Percentiles rank a stretch among this genome's conserved stretches.
Conservation (phyloP, 495 filamentous ascomycete species). For the Hypoxylon intermedium region DNA sequence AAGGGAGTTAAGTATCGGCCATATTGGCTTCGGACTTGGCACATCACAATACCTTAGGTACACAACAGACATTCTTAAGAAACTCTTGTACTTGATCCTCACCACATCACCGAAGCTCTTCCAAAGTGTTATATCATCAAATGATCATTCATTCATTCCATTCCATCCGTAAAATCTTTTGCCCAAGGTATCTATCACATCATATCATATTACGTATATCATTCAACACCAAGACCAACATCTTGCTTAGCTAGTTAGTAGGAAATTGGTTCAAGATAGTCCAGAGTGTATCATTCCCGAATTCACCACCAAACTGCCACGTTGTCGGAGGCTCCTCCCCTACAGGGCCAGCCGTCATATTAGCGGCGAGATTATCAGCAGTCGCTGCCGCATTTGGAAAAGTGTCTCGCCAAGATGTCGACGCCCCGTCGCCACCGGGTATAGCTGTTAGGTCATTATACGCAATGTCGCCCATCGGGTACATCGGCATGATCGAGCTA, state of each 20-base stretch:
- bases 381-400: slow-evolving; percentile 20
- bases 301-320: slow-evolving; percentile 52
- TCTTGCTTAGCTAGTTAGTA: slow-evolving; percentile 27
- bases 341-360: slow-evolving; percentile 9
- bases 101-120: not conserved
- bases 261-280: slow-evolving; percentile 58
- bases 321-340: slow-evolving; percentile 28
- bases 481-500: slow-evolving; percentile 58
- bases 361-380: slow-evolving; percentile 13
- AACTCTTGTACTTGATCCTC: too few relatives aligned
- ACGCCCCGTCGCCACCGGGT: slow-evolving; percentile 30
- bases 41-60: not conserved
- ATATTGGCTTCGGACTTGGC: not conserved
- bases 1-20: not conserved
- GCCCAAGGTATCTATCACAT: not conserved
- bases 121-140: too few relatives aligned
- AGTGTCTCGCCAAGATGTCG: slow-evolving; percentile 28
- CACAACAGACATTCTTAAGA: slow-evolving; percentile 1
- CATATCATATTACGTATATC: not conserved
- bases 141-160: not conserved
- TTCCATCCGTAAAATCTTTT: slow-evolving; percentile 6
- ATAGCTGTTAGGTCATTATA: slow-evolving; percentile 58
- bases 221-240: slow-evolving; percentile 1
- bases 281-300: slow-evolving; percentile 62
- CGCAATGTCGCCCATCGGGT: slow-evolving; percentile 59